Percentiles rank a stretch among this genome's conserved stretches.
Evolutionary conservation across 129 eudicot species (phyloP).

Genomic region (Lactuca saligna): DNA sequence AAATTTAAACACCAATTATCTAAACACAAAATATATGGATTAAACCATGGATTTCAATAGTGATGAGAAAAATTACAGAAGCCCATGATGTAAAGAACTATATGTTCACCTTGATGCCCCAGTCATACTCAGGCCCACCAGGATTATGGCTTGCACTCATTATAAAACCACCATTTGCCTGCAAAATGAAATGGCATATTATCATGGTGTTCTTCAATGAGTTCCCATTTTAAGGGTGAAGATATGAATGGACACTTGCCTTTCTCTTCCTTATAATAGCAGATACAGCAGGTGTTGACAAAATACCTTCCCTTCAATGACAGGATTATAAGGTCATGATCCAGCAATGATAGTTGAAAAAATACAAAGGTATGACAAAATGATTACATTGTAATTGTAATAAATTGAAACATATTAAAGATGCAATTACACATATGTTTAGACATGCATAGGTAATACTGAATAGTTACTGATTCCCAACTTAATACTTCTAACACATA

Average conservation of each 20-base stretch:
- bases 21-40: conserved; percentile 11
- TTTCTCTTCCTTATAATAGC: conserved; percentile 84
- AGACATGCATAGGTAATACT: too few species aligned
- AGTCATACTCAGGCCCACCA: conserved; percentile 97
- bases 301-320: conserved; percentile 87
- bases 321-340: conserved; percentile 29
- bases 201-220: neutral
- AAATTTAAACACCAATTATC: neutral
- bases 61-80: conserved; percentile 2
- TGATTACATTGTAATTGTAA: too few species aligned
- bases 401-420: too few species aligned
- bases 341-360: conserved; percentile 1
- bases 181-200: conserved; percentile 13
- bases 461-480: too few species aligned
- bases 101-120: conserved; percentile 93
- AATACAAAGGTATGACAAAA: too few species aligned
- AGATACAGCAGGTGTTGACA: conserved; percentile 99
- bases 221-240: conserved; percentile 5
- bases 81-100: neutral
- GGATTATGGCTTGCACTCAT: conserved; percentile 99
- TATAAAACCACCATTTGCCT: conserved; percentile 99
- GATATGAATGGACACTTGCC: conserved; percentile 37
- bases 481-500: too few species aligned
- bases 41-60: neutral
- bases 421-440: too few species aligned